phyloP scores from a whole-genome alignment of 495 filamentous ascomycete species.

The Bathelium albidoporum region DNA sequence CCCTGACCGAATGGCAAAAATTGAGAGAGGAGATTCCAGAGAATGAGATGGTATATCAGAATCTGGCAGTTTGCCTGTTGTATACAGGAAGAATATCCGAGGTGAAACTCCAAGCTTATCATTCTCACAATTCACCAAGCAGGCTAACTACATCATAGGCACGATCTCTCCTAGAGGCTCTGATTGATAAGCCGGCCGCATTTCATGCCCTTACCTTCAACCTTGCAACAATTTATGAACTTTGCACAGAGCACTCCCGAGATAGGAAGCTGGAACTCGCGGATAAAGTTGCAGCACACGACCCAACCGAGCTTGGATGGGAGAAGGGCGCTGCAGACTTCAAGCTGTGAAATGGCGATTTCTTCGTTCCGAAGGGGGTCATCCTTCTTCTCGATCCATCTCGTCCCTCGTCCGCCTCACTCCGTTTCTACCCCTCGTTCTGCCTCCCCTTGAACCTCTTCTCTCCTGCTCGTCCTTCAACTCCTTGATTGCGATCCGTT shows the following conservation, averaged over 20 bases:
- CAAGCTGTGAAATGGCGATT: slow-evolving; percentile 47
- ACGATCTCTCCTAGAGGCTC: slow-evolving; percentile 48
- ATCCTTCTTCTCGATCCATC: slow-evolving; percentile 80
- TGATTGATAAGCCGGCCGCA: slow-evolving; percentile 49
- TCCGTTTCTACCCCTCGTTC: slow-evolving; percentile 35
- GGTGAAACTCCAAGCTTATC: slow-evolving; percentile 33
- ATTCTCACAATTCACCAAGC: slow-evolving; percentile 14
- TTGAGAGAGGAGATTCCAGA: slow-evolving; percentile 34
- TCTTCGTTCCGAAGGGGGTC: not conserved
- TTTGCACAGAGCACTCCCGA: slow-evolving; percentile 68
- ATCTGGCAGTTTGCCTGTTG: slow-evolving; percentile 70
- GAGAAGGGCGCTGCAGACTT: slow-evolving; percentile 67
- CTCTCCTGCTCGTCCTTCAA: slow-evolving; percentile 76
- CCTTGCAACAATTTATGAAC: slow-evolving; percentile 80
- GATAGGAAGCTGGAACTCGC: slow-evolving; percentile 59
- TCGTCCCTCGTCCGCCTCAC: slow-evolving; percentile 46
- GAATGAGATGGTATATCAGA: slow-evolving; percentile 59
- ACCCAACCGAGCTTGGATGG: slow-evolving; percentile 40
- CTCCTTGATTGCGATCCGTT: slow-evolving; percentile 66
- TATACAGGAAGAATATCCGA: slow-evolving; percentile 69
- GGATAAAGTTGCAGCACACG: slow-evolving; percentile 52
- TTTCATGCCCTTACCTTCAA: slow-evolving; percentile 81
- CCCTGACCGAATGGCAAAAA: slow-evolving; percentile 51
- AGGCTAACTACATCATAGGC: not conserved
- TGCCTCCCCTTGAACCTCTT: slow-evolving; percentile 46